Conservation (phyloP, 73 alveolate species). For the Tetrahymena elliotti region DNA sequence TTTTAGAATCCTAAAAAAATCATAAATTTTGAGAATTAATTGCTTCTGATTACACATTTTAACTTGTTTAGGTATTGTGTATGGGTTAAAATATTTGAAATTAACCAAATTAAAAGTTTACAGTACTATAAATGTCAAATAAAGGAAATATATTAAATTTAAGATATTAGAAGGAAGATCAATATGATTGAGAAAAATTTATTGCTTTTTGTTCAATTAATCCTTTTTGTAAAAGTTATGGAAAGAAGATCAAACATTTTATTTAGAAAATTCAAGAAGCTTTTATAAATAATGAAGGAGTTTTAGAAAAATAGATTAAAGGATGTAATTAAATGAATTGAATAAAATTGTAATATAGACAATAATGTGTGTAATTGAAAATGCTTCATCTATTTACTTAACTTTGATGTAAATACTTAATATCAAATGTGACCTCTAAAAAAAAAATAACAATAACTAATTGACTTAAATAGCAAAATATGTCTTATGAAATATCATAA, state of each 20-base stretch:
- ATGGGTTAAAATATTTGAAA: background rate
- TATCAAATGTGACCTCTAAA: background rate
- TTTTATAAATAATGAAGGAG: background rate
- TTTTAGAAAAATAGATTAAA: background rate
- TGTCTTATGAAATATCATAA: background rate
- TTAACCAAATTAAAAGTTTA: background rate
- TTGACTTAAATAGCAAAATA: background rate
- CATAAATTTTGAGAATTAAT: too few relatives aligned
- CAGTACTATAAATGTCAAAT: background rate
- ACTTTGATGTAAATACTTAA: background rate
- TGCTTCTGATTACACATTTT: background rate
- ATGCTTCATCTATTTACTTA: background rate
- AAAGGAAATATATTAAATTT: background rate
- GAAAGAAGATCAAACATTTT: background rate
- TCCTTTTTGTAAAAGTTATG: too few relatives aligned
- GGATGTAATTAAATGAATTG: background rate
- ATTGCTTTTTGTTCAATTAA: too few relatives aligned
- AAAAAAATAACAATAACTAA: background rate
- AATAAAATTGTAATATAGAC: background rate
- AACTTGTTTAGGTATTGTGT: background rate
- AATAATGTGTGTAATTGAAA: background rate
- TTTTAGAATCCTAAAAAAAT: too few relatives aligned
- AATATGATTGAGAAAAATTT: too few relatives aligned
- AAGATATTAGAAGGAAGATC: background rate
- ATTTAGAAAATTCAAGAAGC: background rate